A percentile compares a stretch with the other conserved stretches of the same genome.
Evolutionary conservation across 2,329 filamentous ascomycete genomes (phyloP).

Genomic region (Botrytis sinoallii): DNA sequence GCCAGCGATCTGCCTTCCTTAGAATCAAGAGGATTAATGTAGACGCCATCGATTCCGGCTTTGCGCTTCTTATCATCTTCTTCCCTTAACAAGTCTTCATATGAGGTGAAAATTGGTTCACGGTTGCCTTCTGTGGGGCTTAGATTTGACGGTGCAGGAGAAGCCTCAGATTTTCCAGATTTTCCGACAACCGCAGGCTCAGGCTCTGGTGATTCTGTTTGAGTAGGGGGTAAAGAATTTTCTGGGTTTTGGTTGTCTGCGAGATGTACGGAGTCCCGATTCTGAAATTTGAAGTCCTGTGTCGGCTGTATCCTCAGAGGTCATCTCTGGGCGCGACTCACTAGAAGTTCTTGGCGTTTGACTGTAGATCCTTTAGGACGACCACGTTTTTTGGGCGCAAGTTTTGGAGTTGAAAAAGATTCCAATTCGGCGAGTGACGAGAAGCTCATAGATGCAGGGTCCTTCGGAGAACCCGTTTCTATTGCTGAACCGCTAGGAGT

Average conservation of each 20-base stretch:
- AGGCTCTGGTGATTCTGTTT: not conserved
- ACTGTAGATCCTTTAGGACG: constrained; percentile 13
- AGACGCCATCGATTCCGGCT: constrained; percentile 23
- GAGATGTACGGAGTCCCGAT: constrained; percentile 15
- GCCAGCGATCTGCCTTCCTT: constrained; percentile 33
- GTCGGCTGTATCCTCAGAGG: not conserved
- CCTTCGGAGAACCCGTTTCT: not conserved
- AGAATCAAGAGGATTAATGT: constrained; percentile 23
- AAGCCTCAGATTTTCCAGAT: not conserved
- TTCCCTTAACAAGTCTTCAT: constrained; percentile 20
- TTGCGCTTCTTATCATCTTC: constrained; percentile 20
- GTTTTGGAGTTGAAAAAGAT: constrained; percentile 3
- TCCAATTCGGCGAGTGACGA: constrained; percentile 10
- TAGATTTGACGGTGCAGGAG: not conserved
- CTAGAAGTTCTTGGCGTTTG: not conserved
- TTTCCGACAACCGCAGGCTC: not conserved
- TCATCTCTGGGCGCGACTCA: not conserved
- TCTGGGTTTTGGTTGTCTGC: constrained; percentile 17
- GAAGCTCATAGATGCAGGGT: not conserved
- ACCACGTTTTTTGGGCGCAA: constrained; percentile 12
- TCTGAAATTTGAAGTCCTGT: constrained; percentile 11
- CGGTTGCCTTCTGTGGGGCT: not conserved
- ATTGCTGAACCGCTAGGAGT: not conserved
- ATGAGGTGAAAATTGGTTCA: constrained; percentile 15
- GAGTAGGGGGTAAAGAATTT: not conserved